Evolutionary conservation across 2,329 filamentous ascomycete genomes (phyloP), one percentile per base, ranked within the genome.

Genomic region (Alternaria alternata): DNA sequence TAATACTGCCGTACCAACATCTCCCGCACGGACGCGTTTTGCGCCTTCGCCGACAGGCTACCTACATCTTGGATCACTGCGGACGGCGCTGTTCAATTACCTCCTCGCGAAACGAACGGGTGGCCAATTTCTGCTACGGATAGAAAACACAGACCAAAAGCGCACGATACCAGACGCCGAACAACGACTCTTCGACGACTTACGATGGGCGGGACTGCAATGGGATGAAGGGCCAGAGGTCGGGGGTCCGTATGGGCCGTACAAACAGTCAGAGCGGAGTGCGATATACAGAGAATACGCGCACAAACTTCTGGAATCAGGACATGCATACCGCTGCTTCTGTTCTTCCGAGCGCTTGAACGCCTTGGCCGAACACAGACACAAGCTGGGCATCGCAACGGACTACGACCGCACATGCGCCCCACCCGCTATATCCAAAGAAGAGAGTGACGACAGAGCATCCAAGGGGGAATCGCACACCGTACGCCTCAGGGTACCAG

Each of bases 21-120:
- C 55, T 16, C 75, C 76, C 20, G 75, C 75, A 48, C 85, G 92
- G 76, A 92, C 95, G 18, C 89, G 95, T 47, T 99, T 99, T 79
- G 95, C 96, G 1, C 95, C 95, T 0, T 98, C 95, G 1, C 95
- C 95, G 0, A 99, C 95, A 0, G 95, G 95, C 1, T 94, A 94
- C 71, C 85, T 99, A 24, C 95, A 99, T 79, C 84, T 99, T 12
- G 95, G 95, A 4, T 97, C 94, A 0, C 79, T 99, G 36, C 86
- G 95, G 59, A 99, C 95, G 0, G 96, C 96, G 0, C 80, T 99
- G n/a, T 98, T 93, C 82, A 98, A 97, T 73, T 97, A 94, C 68
- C 82, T 99, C 5, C 85, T 96, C n/a, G 94, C 95, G 0, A 91
- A 89, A 72, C 88, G 90, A 3, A 97, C 95, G 0, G 89, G 91